These are phyloP conservation scores for Podila verticillata DNA, from an alignment of 192 early-diverging fungal species.

Conservation along the genomic window DNA sequence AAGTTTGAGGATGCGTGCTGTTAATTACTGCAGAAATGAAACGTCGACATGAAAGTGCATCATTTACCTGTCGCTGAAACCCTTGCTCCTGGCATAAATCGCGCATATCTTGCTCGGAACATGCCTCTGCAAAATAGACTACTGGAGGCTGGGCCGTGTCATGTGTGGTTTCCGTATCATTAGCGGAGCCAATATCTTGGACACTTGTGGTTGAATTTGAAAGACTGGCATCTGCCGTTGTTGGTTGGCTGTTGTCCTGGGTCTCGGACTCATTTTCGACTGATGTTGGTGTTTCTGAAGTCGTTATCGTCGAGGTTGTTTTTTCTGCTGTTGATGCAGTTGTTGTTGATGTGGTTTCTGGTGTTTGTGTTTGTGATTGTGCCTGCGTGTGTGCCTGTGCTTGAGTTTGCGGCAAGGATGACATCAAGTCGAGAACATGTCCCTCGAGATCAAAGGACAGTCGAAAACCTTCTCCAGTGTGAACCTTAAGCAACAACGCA, in stretches of 20 bases:
- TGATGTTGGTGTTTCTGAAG: background rate
- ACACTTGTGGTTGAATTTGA: too few relatives aligned
- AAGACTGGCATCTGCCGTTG: background rate
- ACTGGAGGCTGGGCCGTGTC: background rate
- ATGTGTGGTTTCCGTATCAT: too few relatives aligned
- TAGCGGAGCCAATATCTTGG: too few relatives aligned
- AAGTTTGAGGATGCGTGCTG: too few relatives aligned
- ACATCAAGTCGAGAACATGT: conserved; percentile 1
- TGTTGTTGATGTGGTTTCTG: background rate
- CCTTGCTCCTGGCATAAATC: conserved; percentile 9
- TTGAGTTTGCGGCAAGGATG: background rate
- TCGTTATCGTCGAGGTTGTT: background rate
- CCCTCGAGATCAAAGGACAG: conserved; percentile 37
- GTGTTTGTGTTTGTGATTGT: background rate
- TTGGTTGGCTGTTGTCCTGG: background rate
- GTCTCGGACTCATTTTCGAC: background rate
- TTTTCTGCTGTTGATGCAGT: background rate
- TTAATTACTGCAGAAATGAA: too few relatives aligned
- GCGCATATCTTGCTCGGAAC: conserved; percentile 25
- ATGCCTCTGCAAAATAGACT: conserved; percentile 24
- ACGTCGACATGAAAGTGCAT: too few relatives aligned
- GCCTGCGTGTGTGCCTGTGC: background rate
- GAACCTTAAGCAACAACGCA: conserved; percentile 34
- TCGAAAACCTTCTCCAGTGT: conserved; percentile 26
- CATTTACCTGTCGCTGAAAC: conserved; percentile 20